Conservation (phyloP, 768 basidiomycete species). For the Trametes meyenii region DNA sequence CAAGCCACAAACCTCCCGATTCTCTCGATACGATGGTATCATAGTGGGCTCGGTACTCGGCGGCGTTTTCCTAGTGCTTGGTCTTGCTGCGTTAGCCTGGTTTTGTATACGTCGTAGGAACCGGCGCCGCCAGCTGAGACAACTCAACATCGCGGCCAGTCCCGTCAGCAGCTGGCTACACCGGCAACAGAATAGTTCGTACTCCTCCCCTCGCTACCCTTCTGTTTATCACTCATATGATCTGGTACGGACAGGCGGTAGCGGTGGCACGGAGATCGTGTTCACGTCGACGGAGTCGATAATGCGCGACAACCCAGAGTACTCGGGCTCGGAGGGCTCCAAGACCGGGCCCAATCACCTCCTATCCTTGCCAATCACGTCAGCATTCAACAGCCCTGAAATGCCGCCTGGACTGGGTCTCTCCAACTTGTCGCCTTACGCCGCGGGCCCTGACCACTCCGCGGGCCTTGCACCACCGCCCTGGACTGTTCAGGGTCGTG, state of each 20-base stretch:
- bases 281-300: conserved; percentile 32
- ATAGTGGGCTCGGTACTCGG: conserved; percentile 25
- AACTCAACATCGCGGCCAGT: conserved; percentile 15
- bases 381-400: not conserved
- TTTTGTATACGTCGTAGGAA: conserved; percentile 7
- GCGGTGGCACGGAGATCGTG: conserved; percentile 5
- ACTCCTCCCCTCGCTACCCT: too few species aligned
- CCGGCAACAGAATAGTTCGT: conserved; percentile 16
- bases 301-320: conserved; percentile 30
- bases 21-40: conserved; percentile 7
- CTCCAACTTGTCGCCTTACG: not conserved
- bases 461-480: not conserved
- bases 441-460: not conserved
- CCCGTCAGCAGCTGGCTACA: conserved; percentile 28
- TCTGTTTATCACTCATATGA: not conserved
- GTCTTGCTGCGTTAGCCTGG: conserved; percentile 12
- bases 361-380: conserved; percentile 6
- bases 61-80: conserved; percentile 14
- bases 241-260: not conserved
- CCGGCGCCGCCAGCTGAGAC: conserved; percentile 1
- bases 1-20: not conserved
- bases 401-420: conserved; percentile 4
- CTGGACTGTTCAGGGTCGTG: not conserved
- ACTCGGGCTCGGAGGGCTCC: conserved; percentile 14
- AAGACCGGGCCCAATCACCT: not conserved